Evolutionary conservation across 2,329 filamentous ascomycete species (phyloP).

Genomic region (Trichoderma cornu-damae): DNA sequence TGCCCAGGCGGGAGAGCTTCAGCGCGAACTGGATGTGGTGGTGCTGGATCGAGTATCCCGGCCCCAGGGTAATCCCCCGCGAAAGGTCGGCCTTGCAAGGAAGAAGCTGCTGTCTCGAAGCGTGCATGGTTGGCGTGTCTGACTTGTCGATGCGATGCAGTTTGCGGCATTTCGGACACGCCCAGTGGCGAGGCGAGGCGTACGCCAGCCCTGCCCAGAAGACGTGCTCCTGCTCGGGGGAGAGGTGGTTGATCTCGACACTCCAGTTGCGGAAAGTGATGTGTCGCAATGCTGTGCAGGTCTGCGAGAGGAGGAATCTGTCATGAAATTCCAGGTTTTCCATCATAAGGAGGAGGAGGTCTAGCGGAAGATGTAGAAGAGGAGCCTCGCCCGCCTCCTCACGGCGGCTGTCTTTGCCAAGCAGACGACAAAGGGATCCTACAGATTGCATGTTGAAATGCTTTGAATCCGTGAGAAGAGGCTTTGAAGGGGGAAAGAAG

Average conservation of each 20-base stretch:
- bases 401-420: not conserved
- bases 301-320: constrained; percentile 6
- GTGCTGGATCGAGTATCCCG: not conserved
- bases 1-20: not conserved
- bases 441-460: no score
- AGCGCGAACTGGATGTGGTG: not conserved
- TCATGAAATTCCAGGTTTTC: not conserved
- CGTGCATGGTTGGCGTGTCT: not conserved
- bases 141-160: not conserved
- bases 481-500: no score
- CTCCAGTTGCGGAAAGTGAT: not conserved
- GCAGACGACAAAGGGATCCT: no score
- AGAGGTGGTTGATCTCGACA: not conserved
- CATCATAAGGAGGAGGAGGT: not conserved
- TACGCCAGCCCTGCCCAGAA: constrained; percentile 6
- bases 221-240: not conserved
- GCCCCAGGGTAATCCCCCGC: not conserved
- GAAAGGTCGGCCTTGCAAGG: not conserved
- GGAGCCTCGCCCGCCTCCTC: not conserved
- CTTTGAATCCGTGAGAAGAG: no score
- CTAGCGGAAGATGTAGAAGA: constrained; percentile 1
- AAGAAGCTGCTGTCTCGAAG: no score
- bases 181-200: not conserved
- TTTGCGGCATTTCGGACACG: not conserved
- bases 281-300: not conserved